Conservation (phyloP, 2,329 filamentous ascomycete genomes). For the Graphium sp. region DNA sequence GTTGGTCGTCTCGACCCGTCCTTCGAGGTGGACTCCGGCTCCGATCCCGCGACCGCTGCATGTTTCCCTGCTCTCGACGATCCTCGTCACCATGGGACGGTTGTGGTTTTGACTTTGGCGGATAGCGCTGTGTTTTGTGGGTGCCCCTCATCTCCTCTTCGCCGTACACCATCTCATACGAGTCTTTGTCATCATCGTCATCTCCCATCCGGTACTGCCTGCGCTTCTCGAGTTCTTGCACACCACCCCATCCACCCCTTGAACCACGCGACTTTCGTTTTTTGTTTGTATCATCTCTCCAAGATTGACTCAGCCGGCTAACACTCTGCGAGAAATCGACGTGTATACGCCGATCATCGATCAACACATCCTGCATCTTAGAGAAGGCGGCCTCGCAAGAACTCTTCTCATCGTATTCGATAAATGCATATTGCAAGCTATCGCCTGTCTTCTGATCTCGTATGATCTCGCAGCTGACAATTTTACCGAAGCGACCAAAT, state of each 20-base stretch:
- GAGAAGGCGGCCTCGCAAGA: conserved; percentile 92
- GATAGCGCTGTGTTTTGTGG: no score
- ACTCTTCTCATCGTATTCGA: conserved; percentile 85
- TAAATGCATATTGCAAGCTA: conserved; percentile 92
- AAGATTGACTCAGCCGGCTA: conserved; percentile 70
- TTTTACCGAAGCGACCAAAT: conserved; percentile 90
- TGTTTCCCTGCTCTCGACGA: conserved; percentile 6
- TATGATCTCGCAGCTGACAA: conserved; percentile 91
- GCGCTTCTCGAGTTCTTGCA: conserved; percentile 74
- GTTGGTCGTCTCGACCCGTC: neutral
- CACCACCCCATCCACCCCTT: conserved; percentile 76
- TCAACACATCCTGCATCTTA: conserved; percentile 96
- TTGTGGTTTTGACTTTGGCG: conserved; percentile 15
- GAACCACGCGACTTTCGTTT: conserved; percentile 46
- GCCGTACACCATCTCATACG: conserved; percentile 69
- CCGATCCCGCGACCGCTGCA: conserved; percentile 6
- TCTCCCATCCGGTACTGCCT: conserved; percentile 70
- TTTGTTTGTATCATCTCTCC: conserved; percentile 70
- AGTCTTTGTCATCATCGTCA: conserved; percentile 13
- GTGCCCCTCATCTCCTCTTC: conserved; percentile 47
- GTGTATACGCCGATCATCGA: conserved; percentile 93
- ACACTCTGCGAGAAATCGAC: conserved; percentile 98
- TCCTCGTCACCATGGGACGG: conserved; percentile 7
- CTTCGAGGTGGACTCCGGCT: conserved; percentile 11
- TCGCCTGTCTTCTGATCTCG: conserved; percentile 87